These are phyloP conservation scores for Schizosaccharomyces versatilis DNA, from an alignment of 1,139 yeast genomes.

Conservation along the genomic window DNA sequence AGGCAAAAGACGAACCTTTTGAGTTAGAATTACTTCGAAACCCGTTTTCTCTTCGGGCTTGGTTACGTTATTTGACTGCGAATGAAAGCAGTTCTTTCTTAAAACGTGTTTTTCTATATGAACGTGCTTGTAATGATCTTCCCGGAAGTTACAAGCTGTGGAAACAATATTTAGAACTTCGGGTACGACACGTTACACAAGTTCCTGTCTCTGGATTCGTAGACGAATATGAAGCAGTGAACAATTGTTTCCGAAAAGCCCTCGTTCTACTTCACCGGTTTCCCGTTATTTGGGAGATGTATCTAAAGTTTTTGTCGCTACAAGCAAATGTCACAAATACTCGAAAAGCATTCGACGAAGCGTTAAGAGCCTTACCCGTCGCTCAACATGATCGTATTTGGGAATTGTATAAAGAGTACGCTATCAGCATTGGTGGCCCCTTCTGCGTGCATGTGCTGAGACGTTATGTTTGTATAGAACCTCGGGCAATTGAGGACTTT, in stretches of 20 bases:
- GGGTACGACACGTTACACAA: conserved; percentile 20
- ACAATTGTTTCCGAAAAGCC: conserved; percentile 28
- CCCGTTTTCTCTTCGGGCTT: conserved; percentile 25
- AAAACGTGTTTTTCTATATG: conserved; percentile 27
- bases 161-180: conserved; percentile 29
- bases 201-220: conserved; percentile 19
- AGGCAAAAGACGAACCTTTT: conserved; percentile 23
- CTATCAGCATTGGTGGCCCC: conserved; percentile 24
- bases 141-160: conserved; percentile 36
- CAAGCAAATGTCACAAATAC: conserved; percentile 25
- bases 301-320: conserved; percentile 26
- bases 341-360: conserved; percentile 30
- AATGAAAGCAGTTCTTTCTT: conserved; percentile 19
- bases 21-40: conserved; percentile 29
- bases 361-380: conserved; percentile 30
- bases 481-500: conserved; percentile 20
- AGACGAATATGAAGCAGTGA: conserved; percentile 21
- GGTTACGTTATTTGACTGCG: conserved; percentile 33
- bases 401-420: conserved; percentile 35
- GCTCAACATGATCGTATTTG: conserved; percentile 39
- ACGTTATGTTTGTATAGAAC: conserved; percentile 26
- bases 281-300: conserved; percentile 36
- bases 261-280: conserved; percentile 25
- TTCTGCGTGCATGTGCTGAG: conserved; percentile 26
- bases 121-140: conserved; percentile 30